phyloP scores from a whole-genome alignment of 257 asterid genomes.

The Rhazya stricta region DNA sequence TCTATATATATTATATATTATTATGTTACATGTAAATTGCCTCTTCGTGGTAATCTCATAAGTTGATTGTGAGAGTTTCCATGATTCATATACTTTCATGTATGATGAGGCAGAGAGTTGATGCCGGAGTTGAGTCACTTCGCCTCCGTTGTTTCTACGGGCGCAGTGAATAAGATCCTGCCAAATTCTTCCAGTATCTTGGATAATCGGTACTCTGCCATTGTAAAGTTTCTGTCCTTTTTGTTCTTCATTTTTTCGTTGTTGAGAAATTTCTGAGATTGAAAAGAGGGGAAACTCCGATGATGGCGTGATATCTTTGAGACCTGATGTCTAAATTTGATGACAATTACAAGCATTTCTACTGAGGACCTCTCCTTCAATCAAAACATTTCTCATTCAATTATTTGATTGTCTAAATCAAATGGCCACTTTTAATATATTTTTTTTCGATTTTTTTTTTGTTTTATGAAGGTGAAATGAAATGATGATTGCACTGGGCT shows the following conservation, averaged over 20 bases:
- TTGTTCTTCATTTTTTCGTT: background rate
- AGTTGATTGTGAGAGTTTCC: background rate
- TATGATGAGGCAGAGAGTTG: conserved; percentile 23
- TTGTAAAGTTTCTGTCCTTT: background rate
- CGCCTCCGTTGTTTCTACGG: conserved; percentile 41
- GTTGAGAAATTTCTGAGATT: background rate
- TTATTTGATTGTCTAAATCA: background rate
- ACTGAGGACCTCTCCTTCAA: conserved; percentile 52
- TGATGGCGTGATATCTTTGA: conserved; percentile 96
- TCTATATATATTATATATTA: too few relatives aligned
- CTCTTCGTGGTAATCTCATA: conserved; percentile 3
- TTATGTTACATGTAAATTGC: background rate
- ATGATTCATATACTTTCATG: background rate
- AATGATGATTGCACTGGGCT: conserved; percentile 99
- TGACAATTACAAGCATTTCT: conserved; percentile 60
- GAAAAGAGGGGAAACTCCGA: conserved; percentile 29
- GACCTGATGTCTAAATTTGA: conserved; percentile 86
- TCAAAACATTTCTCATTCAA: background rate
- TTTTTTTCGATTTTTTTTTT: background rate
- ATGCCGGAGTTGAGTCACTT: conserved; percentile 83
- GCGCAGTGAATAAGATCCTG: conserved; percentile 54
- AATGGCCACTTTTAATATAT: background rate
- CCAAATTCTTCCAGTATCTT: conserved; percentile 19
- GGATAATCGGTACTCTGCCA: background rate
- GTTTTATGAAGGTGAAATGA: conserved; percentile 9